Conservation (phyloP, 257 asterid genomes). For the Nicotiana sylvestris region DNA sequence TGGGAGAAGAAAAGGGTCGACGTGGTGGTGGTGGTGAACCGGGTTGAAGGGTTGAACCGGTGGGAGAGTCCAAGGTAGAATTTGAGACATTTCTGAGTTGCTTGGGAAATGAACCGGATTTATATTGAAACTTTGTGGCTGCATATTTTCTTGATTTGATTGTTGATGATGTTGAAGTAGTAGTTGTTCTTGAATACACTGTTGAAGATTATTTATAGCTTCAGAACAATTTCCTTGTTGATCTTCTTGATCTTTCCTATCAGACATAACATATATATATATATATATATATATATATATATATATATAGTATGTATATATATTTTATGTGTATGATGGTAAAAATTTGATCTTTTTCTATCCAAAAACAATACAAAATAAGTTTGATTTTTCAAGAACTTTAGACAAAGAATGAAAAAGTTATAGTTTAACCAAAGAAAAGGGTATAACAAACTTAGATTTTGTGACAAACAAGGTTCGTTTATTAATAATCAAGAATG, state of each 20-base stretch:
- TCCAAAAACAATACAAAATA: neutral
- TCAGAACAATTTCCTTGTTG: slow-evolving; percentile 27
- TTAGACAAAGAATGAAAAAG: slow-evolving; percentile 52
- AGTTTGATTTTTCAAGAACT: slow-evolving; percentile 23
- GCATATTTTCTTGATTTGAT: slow-evolving; percentile 28
- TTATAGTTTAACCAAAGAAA: slow-evolving; percentile 18
- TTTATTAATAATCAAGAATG: slow-evolving; percentile 28
- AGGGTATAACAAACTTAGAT: slow-evolving; percentile 33
- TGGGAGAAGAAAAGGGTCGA: slow-evolving; percentile 58
- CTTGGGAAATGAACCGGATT: slow-evolving; percentile 10
- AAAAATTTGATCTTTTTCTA: neutral
- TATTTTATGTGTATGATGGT: neutral
- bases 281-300: neutral
- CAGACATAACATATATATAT: slow-evolving; percentile 30
- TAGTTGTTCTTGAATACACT: slow-evolving; percentile 43
- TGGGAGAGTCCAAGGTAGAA: slow-evolving; percentile 63
- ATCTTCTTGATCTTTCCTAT: slow-evolving; percentile 24
- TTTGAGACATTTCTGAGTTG: slow-evolving; percentile 43
- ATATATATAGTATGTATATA: neutral
- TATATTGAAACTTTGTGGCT: slow-evolving; percentile 26
- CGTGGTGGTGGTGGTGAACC: slow-evolving; percentile 33
- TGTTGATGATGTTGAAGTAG: slow-evolving; percentile 10
- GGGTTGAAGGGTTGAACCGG: slow-evolving; percentile 42
- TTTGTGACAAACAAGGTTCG: slow-evolving; percentile 14
- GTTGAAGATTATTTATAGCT: slow-evolving; percentile 19